Percentiles rank a stretch among this genome's conserved stretches.
Evolutionary conservation across 495 filamentous ascomycete genomes (phyloP).

Genomic region (Hypoxylon fuscum): DNA sequence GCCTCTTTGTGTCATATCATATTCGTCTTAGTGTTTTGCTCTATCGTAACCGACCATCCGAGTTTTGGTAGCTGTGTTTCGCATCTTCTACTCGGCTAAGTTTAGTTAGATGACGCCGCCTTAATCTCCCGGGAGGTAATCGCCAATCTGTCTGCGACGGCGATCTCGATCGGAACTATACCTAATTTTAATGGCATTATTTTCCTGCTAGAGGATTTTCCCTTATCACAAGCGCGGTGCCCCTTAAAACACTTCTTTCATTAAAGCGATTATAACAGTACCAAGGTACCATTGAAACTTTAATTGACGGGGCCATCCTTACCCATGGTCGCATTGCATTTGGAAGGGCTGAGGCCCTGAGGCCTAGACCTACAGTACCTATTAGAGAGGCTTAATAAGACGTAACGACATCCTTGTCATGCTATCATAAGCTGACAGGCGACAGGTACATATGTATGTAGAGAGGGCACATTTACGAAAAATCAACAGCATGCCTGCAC

Average conservation of each 20-base stretch:
- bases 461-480: too few species aligned
- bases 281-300: conserved; percentile 25
- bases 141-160: conserved; percentile 33
- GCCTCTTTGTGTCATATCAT: too few species aligned
- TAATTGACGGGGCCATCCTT: conserved; percentile 31
- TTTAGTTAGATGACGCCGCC: conserved; percentile 35
- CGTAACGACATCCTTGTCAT: conserved; percentile 8
- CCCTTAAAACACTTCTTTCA: conserved; percentile 40
- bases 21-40: not conserved
- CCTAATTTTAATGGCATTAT: conserved; percentile 19
- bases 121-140: conserved; percentile 30
- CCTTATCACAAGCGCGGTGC: conserved; percentile 14
- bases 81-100: conserved; percentile 17
- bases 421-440: conserved; percentile 11
- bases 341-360: conserved; percentile 35
- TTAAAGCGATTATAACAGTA: conserved; percentile 30
- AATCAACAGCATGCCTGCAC: too few species aligned
- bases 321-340: conserved; percentile 40
- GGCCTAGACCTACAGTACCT: conserved; percentile 27
- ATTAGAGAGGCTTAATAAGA: conserved; percentile 30
- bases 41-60: not conserved
- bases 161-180: conserved; percentile 36
- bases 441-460: not conserved
- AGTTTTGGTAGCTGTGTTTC: not conserved
- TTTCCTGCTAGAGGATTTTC: conserved; percentile 8